phyloP scores from a whole-genome alignment of 2,329 filamentous ascomycete species.

The Alternaria tenuissima region DNA sequence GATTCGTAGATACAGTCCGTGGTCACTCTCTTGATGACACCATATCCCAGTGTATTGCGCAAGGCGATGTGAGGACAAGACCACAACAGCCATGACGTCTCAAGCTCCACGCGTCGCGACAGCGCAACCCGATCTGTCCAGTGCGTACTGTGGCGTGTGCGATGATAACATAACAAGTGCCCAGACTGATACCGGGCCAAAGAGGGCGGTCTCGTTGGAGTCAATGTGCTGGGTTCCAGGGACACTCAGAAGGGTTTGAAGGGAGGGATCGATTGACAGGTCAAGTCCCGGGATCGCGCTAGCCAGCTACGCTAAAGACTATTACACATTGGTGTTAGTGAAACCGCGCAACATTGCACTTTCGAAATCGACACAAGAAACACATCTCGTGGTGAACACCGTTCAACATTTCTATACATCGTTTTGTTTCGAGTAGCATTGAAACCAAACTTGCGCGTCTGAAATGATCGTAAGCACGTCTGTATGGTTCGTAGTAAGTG shows the following conservation, averaged over 20 bases:
- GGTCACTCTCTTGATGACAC: no score
- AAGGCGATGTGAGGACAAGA: no score
- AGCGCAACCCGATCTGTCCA: no score
- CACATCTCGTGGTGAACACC: background rate
- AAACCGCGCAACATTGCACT: background rate
- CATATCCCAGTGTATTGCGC: no score
- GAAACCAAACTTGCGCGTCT: background rate
- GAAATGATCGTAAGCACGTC: background rate
- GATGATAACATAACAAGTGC: no score
- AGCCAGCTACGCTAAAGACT: background rate
- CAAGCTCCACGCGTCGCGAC: no score
- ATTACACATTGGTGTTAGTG: background rate
- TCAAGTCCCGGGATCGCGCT: no score
- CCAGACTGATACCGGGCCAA: no score
- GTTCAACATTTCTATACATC: background rate
- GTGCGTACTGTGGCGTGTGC: no score
- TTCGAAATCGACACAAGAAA: background rate
- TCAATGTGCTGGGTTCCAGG: background rate
- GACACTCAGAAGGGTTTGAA: background rate
- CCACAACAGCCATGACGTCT: no score
- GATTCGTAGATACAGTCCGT: no score
- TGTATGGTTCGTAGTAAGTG: no score
- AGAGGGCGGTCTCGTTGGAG: background rate
- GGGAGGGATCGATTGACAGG: background rate
- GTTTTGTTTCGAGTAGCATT: background rate